Evolutionary conservation across 1,284 basidiomycete species (phyloP).

Genomic region (Trametes pubescens): DNA sequence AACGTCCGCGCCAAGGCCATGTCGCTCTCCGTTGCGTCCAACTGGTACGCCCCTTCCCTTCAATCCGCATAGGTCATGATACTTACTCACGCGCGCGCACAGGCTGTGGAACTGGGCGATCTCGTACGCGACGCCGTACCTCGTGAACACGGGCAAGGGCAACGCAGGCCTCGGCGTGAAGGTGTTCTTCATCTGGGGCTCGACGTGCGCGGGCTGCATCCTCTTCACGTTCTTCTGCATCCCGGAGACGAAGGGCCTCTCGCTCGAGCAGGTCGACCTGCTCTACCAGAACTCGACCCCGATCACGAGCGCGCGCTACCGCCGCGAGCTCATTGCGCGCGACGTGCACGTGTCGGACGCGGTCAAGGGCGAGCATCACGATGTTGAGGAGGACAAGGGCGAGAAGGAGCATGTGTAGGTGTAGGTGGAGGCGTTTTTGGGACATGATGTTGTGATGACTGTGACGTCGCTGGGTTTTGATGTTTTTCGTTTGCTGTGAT

Average conservation of each 20-base stretch:
- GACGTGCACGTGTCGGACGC: constrained; percentile 37
- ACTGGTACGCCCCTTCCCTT: constrained; percentile 57
- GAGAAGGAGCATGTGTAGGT: too few relatives aligned
- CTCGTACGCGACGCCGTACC: constrained; percentile 71
- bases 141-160: constrained; percentile 58
- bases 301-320: constrained; percentile 52
- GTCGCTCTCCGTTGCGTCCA: constrained; percentile 75
- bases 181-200: constrained; percentile 94
- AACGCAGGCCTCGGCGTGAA: constrained; percentile 59
- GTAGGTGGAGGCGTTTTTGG: too few relatives aligned
- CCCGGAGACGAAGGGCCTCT: constrained; percentile 80
- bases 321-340: constrained; percentile 47
- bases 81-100: neutral
- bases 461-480: too few relatives aligned
- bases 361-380: too few relatives aligned
- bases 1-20: constrained; percentile 82
- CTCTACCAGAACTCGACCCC: constrained; percentile 59
- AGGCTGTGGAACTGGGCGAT: constrained; percentile 44
- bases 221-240: constrained; percentile 84
- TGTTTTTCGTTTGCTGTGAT: too few relatives aligned
- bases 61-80: neutral
- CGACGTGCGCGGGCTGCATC: constrained; percentile 72
- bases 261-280: constrained; percentile 77
- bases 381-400: too few relatives aligned
- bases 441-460: too few relatives aligned